These are phyloP conservation scores for Penicillium oxalicum DNA, from an alignment of 2,329 filamentous ascomycete species.

Conservation along the genomic window DNA sequence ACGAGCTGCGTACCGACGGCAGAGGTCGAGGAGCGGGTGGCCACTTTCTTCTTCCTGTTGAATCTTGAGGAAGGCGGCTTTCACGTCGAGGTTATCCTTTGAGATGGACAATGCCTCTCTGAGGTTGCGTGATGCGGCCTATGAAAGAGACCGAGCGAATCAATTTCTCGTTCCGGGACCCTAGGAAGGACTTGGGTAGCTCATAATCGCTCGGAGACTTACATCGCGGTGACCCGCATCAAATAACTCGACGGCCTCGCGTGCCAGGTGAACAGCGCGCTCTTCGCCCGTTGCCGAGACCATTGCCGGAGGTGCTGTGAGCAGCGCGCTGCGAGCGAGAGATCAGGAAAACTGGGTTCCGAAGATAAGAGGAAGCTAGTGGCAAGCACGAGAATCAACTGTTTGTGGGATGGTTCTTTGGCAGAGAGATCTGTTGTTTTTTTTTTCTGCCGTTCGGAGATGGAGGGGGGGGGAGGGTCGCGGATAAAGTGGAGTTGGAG, in stretches of 20 bases:
- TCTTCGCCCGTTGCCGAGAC: constrained; percentile 40
- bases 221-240: constrained; percentile 44
- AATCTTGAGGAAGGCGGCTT: constrained; percentile 42
- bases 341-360: neutral
- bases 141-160: neutral
- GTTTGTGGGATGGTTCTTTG: neutral
- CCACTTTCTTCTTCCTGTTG: constrained; percentile 37
- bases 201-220: constrained; percentile 8
- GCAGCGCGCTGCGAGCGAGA: constrained; percentile 9
- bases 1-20: constrained; percentile 37
- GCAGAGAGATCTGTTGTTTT: constrained; percentile 10
- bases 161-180: neutral
- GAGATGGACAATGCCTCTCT: constrained; percentile 45
- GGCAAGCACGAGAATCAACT: too few relatives aligned
- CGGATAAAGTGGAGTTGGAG: constrained; percentile 10
- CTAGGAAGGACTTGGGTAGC: too few relatives aligned
- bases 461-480: constrained; percentile 8
- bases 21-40: constrained; percentile 42
- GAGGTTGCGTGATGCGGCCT: constrained; percentile 45
- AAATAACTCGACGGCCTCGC: constrained; percentile 43
- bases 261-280: constrained; percentile 42
- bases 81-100: constrained; percentile 41
- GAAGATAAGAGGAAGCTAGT: neutral
- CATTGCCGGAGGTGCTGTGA: constrained; percentile 32
- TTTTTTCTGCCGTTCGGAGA: neutral